Conservation (phyloP, 306 rosid genomes). For the Lathyrus oleraceus region DNA sequence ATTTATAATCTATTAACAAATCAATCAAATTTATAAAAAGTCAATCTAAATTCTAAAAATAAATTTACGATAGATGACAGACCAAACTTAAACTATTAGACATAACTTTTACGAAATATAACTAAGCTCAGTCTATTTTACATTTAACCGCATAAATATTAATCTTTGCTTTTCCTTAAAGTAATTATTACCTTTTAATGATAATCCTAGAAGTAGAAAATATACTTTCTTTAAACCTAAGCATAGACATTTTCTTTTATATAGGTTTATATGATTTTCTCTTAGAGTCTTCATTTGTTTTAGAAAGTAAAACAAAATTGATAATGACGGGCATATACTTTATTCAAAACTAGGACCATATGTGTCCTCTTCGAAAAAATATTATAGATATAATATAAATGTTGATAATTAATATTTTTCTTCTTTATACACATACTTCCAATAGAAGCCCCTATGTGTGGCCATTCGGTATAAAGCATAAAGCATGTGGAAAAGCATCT, state of each 20-base stretch:
- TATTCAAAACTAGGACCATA: conserved; percentile 41
- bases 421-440: conserved; percentile 53
- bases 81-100: too few species aligned
- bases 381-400: conserved; percentile 36
- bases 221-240: conserved; percentile 1
- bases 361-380: conserved; percentile 41
- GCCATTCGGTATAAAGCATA: conserved; percentile 83
- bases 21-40: too few species aligned
- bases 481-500: conserved; percentile 60
- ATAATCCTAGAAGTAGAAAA: background rate
- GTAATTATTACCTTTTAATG: background rate
- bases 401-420: conserved; percentile 31
- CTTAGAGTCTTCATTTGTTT: background rate
- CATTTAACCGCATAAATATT: too few species aligned
- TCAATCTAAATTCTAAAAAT: too few species aligned
- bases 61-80: too few species aligned
- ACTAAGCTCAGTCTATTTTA: too few species aligned
- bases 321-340: conserved; percentile 37
- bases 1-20: too few species aligned
- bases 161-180: background rate
- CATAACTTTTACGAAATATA: too few species aligned
- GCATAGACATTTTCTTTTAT: background rate
- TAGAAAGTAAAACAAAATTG: conserved; percentile 15
- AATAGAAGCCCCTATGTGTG: conserved; percentile 71
- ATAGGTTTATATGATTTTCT: background rate